These are phyloP conservation scores for Coccomyxa subellipsoidea DNA, from an alignment of 163 green algal species.

Conservation along the genomic window DNA sequence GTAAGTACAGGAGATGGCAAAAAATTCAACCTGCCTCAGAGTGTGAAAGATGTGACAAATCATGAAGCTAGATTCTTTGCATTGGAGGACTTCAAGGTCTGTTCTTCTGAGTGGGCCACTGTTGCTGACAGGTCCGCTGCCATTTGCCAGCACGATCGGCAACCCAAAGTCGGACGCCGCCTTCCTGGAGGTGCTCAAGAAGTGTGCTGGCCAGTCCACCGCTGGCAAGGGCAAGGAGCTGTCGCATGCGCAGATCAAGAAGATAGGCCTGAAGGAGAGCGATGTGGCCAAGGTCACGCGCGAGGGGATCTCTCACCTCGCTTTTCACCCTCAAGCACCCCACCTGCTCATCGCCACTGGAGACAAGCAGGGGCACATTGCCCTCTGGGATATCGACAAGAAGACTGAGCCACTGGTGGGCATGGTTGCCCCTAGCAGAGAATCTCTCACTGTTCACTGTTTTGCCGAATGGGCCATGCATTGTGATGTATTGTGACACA, in stretches of 20 bases:
- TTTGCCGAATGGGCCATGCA: no score
- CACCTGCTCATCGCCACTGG: slow-evolving; percentile 55
- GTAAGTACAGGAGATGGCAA: no score
- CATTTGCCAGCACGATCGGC: slow-evolving; percentile 37
- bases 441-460: no score
- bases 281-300: slow-evolving; percentile 76
- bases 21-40: no score
- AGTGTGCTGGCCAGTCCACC: not conserved
- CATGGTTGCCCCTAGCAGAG: not conserved
- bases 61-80: no score
- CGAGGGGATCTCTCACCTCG: slow-evolving; percentile 58
- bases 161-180: slow-evolving; percentile 19
- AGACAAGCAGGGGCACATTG: slow-evolving; percentile 68
- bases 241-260: slow-evolving; percentile 12
- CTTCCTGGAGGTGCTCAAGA: slow-evolving; percentile 42
- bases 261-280: slow-evolving; percentile 39
- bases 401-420: not conserved
- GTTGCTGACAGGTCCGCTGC: slow-evolving; percentile 16
- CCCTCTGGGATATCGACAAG: slow-evolving; percentile 57
- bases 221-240: not conserved
- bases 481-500: no score
- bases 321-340: slow-evolving; percentile 51
- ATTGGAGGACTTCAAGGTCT: no score
- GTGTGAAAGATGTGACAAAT: no score
- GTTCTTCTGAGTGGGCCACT: not conserved